phyloP scores from a whole-genome alignment of 192 early-diverging fungal species.

The Coemansia asiatica region DNA sequence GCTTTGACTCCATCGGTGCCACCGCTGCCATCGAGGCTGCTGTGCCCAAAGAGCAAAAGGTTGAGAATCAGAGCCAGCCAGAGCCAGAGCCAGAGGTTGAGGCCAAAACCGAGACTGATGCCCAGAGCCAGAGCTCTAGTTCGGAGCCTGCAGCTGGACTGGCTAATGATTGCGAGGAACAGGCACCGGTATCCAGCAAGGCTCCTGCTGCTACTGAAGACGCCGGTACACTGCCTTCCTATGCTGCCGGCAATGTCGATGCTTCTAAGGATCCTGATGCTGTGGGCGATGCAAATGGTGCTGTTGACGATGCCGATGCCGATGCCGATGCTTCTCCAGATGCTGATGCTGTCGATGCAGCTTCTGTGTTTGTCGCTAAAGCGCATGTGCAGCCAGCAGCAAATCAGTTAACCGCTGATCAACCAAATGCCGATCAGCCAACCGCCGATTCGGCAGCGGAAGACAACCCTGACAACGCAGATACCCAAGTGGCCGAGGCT shows the following conservation, averaged over 20 bases:
- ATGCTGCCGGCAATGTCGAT: neutral
- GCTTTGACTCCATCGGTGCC: constrained; percentile 10
- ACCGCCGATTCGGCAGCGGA: neutral
- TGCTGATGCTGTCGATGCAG: neutral
- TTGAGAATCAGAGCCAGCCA: neutral
- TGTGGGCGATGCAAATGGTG: too few species aligned
- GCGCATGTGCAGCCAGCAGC: neutral
- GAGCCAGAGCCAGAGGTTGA: neutral
- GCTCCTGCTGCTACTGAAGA: neutral
- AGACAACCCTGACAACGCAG: too few species aligned
- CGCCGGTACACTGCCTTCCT: neutral
- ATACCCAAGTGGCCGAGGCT: neutral
- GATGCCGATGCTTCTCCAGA: too few species aligned
- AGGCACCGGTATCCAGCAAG: neutral
- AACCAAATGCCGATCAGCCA: neutral
- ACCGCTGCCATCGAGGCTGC: neutral
- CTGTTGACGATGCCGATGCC: too few species aligned
- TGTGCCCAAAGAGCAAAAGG: neutral
- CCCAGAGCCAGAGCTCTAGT: neutral
- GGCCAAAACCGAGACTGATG: neutral
- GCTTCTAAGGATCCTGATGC: too few species aligned
- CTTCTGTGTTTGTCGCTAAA: neutral
- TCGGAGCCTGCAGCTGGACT: neutral
- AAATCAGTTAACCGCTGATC: too few species aligned
- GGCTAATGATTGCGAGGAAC: neutral